phyloP scores from a whole-genome alignment of 768 basidiomycete species.

The Pisolithus orientalis region DNA sequence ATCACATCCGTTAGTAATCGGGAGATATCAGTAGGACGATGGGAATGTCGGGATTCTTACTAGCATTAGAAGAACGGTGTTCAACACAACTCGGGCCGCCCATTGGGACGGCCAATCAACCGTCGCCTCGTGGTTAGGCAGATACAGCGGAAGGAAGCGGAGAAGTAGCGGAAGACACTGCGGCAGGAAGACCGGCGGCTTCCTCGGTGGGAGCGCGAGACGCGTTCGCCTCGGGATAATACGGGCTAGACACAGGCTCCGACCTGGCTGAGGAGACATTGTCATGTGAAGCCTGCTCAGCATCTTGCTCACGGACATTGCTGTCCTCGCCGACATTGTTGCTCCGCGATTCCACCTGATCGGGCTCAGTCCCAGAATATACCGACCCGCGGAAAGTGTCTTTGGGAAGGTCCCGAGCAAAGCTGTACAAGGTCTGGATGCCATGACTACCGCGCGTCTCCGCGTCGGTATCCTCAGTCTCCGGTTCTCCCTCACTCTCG shows the following conservation, averaged over 20 bases:
- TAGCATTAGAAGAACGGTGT: neutral
- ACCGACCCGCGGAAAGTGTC: constrained; percentile 17
- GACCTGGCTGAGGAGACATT: constrained; percentile 9
- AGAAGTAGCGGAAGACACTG: constrained; percentile 24
- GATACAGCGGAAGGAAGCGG: constrained; percentile 28
- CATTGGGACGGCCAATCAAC: neutral
- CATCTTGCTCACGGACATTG: constrained; percentile 5
- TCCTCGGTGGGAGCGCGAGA: constrained; percentile 17
- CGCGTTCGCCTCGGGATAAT: constrained; percentile 11
- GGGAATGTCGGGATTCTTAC: neutral
- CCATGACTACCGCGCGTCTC: constrained; percentile 20
- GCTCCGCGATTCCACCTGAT: constrained; percentile 13
- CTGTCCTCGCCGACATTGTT: constrained; percentile 15
- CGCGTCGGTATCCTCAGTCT: constrained; percentile 26
- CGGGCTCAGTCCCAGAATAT: constrained; percentile 21
- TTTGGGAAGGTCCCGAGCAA: constrained; percentile 25
- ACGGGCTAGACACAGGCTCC: constrained; percentile 7
- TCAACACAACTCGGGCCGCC: constrained; percentile 17
- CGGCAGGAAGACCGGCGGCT: constrained; percentile 12
- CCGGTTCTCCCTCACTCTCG: constrained; percentile 28
- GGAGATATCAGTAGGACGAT: constrained; percentile 6
- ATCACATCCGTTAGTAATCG: constrained; percentile 7
- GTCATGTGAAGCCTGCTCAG: constrained; percentile 6
- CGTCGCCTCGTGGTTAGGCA: constrained; percentile 11
- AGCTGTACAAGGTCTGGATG: constrained; percentile 28